Evolutionary conservation across 2,329 filamentous ascomycete genomes (phyloP).

Genomic region (Teratosphaeria zuluensis): DNA sequence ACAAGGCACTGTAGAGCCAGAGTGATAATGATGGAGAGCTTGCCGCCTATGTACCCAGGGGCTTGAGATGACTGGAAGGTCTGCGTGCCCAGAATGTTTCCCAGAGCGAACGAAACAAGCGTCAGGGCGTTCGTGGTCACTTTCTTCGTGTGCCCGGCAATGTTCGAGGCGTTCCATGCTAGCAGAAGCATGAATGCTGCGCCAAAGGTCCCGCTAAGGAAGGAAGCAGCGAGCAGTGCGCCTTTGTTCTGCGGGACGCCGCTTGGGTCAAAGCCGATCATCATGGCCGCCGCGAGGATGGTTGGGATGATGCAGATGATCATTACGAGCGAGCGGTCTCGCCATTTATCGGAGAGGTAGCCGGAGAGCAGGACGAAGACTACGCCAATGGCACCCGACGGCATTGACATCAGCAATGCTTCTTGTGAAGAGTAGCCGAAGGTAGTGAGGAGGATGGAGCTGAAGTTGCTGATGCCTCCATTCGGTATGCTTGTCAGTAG

Average conservation of each 20-base stretch:
- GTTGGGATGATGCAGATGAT: conserved; percentile 37
- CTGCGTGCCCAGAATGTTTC: conserved; percentile 37
- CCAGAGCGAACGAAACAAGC: conserved; percentile 33
- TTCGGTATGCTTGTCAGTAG: conserved; percentile 3
- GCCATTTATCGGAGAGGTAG: conserved; percentile 29
- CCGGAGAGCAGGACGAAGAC: conserved; percentile 8
- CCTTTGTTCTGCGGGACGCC: conserved; percentile 25
- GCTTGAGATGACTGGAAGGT: conserved; percentile 35
- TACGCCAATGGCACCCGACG: neutral
- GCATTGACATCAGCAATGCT: conserved; percentile 1
- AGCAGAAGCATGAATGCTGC: conserved; percentile 31
- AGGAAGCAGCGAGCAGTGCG: conserved; percentile 22
- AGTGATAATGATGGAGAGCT: conserved; percentile 16
- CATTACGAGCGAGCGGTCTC: conserved; percentile 34
- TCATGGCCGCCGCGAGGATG: conserved; percentile 34
- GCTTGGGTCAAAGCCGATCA: conserved; percentile 27
- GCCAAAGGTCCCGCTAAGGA: conserved; percentile 26
- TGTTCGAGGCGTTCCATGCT: conserved; percentile 38
- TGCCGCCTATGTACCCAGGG: conserved; percentile 25
- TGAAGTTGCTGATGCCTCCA: conserved; percentile 3
- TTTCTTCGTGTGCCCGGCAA: conserved; percentile 41
- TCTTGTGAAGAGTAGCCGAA: neutral
- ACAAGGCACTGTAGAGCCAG: conserved; percentile 20
- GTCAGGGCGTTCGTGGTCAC: conserved; percentile 39
- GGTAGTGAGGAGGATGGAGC: conserved; percentile 1